Conservation (phyloP, 177 flowering plant species). For the Vitis hybrid region DNA sequence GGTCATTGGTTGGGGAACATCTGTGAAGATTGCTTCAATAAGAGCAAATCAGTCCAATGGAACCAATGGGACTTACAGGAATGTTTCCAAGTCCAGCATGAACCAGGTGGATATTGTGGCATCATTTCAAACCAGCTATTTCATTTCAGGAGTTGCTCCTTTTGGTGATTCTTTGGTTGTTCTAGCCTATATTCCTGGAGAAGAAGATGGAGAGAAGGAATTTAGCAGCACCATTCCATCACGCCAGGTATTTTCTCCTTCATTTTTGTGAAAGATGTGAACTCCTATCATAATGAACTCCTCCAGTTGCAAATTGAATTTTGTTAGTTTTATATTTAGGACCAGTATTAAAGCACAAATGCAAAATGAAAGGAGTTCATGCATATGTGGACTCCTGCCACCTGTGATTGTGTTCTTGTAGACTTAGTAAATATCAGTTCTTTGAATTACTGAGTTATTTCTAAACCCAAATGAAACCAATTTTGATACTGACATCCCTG, state of each 20-base stretch:
- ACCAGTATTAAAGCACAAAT: background rate
- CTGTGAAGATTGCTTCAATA: constrained; percentile 85
- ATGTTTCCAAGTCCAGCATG: constrained; percentile 43
- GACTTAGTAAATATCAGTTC: background rate
- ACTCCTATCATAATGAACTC: too few species aligned
- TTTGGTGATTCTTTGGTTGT: constrained; percentile 96
- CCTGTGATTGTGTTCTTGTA: background rate
- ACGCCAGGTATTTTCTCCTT: constrained; percentile 62
- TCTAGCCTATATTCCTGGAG: constrained; percentile 91
- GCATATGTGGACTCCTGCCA: background rate
- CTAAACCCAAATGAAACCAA: background rate
- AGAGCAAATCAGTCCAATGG: constrained; percentile 41
- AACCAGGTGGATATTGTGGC: constrained; percentile 96
- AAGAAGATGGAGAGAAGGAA: constrained; percentile 81
- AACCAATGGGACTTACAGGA: constrained; percentile 66
- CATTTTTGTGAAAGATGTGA: too few species aligned
- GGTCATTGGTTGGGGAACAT: constrained; percentile 99
- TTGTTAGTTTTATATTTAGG: background rate
- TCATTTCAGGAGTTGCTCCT: constrained; percentile 96
- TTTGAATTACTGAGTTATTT: background rate
- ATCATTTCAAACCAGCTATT: constrained; percentile 94
- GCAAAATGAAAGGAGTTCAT: background rate
- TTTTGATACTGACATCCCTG: background rate
- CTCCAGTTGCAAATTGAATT: too few species aligned
- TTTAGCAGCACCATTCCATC: constrained; percentile 68